These are phyloP conservation scores for Lactifluus hygrophoroides DNA, from an alignment of 768 basidiomycete species.

Conservation along the genomic window DNA sequence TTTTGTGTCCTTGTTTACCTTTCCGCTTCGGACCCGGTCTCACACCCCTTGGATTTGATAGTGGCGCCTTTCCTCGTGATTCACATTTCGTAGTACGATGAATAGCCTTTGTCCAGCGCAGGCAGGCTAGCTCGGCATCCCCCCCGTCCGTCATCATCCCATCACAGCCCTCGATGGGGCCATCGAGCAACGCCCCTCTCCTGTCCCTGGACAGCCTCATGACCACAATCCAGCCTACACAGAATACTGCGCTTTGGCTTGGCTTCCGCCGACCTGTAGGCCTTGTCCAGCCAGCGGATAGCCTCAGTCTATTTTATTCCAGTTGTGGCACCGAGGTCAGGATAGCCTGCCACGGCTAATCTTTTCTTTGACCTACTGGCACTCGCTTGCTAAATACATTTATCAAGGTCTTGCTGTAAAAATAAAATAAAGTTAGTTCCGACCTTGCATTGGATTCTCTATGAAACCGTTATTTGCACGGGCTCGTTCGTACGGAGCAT, in stretches of 20 bases:
- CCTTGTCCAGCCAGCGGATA: background rate
- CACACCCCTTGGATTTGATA: conserved; percentile 8
- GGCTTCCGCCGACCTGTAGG: background rate
- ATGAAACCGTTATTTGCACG: background rate
- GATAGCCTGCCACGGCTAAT: background rate
- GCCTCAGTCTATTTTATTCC: background rate
- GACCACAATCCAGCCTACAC: background rate
- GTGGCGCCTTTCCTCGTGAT: conserved; percentile 13
- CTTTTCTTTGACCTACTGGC: background rate
- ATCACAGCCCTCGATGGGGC: background rate
- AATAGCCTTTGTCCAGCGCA: too few relatives aligned
- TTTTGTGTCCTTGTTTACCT: background rate
- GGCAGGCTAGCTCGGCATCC: background rate
- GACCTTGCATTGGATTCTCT: background rate
- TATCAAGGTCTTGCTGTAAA: background rate
- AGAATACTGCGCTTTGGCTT: background rate
- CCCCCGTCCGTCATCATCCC: background rate
- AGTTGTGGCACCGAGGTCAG: background rate
- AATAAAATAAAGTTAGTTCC: too few relatives aligned
- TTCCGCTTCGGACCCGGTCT: conserved; percentile 8
- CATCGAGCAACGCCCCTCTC: background rate
- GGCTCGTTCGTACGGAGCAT: background rate
- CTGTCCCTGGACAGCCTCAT: background rate
- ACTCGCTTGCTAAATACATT: background rate
- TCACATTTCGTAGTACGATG: background rate